Conservation (phyloP, 1,284 basidiomycete genomes). For the Marasmius oreades region DNA sequence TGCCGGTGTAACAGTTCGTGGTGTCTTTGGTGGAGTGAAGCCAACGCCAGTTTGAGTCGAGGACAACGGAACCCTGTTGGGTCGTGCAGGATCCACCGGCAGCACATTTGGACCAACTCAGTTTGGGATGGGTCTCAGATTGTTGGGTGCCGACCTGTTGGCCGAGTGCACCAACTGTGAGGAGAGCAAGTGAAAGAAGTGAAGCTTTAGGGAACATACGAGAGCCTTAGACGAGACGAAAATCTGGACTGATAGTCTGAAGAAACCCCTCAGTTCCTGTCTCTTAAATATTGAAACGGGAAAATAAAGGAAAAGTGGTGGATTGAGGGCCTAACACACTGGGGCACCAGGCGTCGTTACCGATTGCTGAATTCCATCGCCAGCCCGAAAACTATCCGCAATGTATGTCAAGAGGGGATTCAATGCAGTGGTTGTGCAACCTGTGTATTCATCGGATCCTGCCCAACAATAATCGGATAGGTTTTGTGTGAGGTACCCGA, state of each 20-base stretch:
- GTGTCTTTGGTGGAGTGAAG: conserved; percentile 37
- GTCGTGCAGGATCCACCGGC: conserved; percentile 36
- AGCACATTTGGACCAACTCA: conserved; percentile 38
- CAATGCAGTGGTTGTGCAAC: neutral
- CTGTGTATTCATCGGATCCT: neutral
- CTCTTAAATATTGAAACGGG: neutral
- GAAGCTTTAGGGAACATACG: conserved; percentile 12
- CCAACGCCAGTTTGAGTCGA: conserved; percentile 55
- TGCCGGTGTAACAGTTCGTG: conserved; percentile 57
- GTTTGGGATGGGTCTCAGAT: conserved; percentile 30
- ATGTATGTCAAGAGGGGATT: too few species aligned
- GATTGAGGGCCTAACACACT: neutral
- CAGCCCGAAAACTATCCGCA: too few species aligned
- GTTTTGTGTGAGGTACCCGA: too few species aligned
- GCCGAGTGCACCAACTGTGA: conserved; percentile 10
- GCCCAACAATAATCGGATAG: too few species aligned
- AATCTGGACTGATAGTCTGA: neutral
- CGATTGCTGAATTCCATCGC: neutral
- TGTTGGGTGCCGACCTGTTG: conserved; percentile 12
- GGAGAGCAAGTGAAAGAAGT: conserved; percentile 11
- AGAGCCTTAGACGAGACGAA: neutral
- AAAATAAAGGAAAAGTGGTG: neutral
- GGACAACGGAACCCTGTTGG: conserved; percentile 31
- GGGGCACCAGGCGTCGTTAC: neutral
- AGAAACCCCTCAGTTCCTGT: neutral